Conservation (phyloP, 805 yeast species). For the Clavispora phyllophila region DNA sequence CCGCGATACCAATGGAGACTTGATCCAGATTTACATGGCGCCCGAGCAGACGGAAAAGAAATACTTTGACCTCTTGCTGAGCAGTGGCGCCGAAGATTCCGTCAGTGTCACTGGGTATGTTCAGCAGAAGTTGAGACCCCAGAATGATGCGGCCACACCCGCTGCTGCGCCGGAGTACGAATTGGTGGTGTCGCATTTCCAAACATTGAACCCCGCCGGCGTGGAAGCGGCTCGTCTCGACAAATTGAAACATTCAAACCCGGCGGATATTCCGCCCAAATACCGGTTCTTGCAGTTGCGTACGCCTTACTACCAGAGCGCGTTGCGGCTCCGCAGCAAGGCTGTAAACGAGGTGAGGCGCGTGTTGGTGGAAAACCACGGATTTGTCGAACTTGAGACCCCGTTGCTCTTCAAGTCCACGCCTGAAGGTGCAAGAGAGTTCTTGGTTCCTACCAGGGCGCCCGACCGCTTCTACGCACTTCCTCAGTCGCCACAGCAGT, state of each 20-base stretch:
- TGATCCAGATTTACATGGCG: slow-evolving; percentile 44
- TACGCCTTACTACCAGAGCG: slow-evolving; percentile 48
- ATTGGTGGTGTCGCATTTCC: slow-evolving; percentile 45
- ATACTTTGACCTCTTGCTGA: slow-evolving; percentile 34
- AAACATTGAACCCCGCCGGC: slow-evolving; percentile 58
- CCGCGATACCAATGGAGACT: slow-evolving; percentile 68
- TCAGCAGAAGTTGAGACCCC: slow-evolving; percentile 22
- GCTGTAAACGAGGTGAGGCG: slow-evolving; percentile 46
- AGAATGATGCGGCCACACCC: slow-evolving; percentile 12
- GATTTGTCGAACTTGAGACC: slow-evolving; percentile 83
- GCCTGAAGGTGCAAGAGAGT: slow-evolving; percentile 97
- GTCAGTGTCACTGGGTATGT: slow-evolving; percentile 59
- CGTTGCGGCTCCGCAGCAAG: slow-evolving; percentile 51
- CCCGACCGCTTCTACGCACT: slow-evolving; percentile 68
- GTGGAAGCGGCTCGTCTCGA: slow-evolving; percentile 66
- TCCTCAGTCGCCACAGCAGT: slow-evolving; percentile 98
- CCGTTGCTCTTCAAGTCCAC: slow-evolving; percentile 92
- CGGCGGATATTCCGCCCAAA: slow-evolving; percentile 68
- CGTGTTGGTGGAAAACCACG: slow-evolving; percentile 30
- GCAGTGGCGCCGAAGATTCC: slow-evolving; percentile 68
- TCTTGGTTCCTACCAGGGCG: slow-evolving; percentile 83
- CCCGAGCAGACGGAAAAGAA: slow-evolving; percentile 40
- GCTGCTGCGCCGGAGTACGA: slow-evolving; percentile 44
- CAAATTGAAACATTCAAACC: slow-evolving; percentile 44
- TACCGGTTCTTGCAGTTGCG: slow-evolving; percentile 79